Conservation (phyloP, 805 yeast species). For the Brettanomyces naardenensis region DNA sequence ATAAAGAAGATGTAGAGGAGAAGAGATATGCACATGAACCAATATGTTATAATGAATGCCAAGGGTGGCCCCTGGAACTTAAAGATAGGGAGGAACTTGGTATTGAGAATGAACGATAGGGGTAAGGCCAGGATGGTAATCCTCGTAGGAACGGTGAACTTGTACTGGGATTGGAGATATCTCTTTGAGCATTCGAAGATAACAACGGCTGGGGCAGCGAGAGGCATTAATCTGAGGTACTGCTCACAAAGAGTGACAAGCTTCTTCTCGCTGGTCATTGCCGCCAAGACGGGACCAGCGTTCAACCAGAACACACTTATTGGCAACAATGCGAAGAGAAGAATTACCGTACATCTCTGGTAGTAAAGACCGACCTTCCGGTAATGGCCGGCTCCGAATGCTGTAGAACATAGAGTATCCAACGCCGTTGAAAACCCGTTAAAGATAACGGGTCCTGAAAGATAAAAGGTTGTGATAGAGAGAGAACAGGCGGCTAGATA, state of each 20-base stretch:
- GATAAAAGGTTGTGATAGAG: slow-evolving; percentile 67
- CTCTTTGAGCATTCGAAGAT: slow-evolving; percentile 64
- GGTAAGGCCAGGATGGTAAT: slow-evolving; percentile 64
- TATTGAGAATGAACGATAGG: slow-evolving; percentile 51
- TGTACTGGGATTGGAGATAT: slow-evolving; percentile 67
- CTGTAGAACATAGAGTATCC: slow-evolving; percentile 72
- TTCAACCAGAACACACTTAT: slow-evolving; percentile 51
- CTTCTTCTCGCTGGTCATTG: slow-evolving; percentile 32
- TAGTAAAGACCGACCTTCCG: slow-evolving; percentile 59
- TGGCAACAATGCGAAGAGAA: slow-evolving; percentile 44
- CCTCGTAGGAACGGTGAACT: slow-evolving; percentile 68
- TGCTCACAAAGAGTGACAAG: slow-evolving; percentile 41
- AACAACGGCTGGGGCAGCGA: slow-evolving; percentile 63
- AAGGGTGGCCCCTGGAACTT: slow-evolving; percentile 70
- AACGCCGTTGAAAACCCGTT: slow-evolving; percentile 70
- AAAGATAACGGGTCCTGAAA: slow-evolving; percentile 62
- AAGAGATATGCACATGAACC: slow-evolving; percentile 54
- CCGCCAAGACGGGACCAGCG: slow-evolving; percentile 35
- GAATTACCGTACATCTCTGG: slow-evolving; percentile 52
- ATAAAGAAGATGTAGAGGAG: slow-evolving; percentile 44
- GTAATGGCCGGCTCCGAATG: slow-evolving; percentile 58
- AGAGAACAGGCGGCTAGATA: slow-evolving; percentile 67
- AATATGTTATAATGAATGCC: slow-evolving; percentile 58
- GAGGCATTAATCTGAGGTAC: slow-evolving; percentile 43
- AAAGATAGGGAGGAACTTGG: slow-evolving; percentile 50